Percentiles rank a stretch among this genome's conserved stretches.
These are phyloP conservation scores for Candida arabinofermentans DNA, from an alignment of 805 yeast species.

Conservation along the genomic window DNA sequence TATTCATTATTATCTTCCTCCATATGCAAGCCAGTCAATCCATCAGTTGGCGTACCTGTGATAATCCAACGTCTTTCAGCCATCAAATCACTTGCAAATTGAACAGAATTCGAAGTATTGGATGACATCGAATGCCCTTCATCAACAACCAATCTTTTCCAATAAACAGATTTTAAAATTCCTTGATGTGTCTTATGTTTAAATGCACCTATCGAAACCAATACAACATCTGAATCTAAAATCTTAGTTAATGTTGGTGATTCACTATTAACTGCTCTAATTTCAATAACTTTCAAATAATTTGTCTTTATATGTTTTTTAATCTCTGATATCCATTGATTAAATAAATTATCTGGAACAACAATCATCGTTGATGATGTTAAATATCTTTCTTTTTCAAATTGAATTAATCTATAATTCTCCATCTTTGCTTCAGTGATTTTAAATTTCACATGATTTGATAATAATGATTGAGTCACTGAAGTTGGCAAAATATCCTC, in stretches of 20 bases:
- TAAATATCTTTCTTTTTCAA: conserved; percentile 34
- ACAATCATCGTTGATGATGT: conserved; percentile 55
- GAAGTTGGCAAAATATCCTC: conserved; percentile 39
- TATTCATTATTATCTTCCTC: conserved; percentile 35
- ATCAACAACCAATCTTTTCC: conserved; percentile 72
- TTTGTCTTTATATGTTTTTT: conserved; percentile 46
- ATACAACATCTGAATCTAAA: conserved; percentile 46
- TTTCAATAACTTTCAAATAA: conserved; percentile 34
- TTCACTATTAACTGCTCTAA: conserved; percentile 15
- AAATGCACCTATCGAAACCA: conserved; percentile 46
- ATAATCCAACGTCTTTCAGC: conserved; percentile 72
- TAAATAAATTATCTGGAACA: conserved; percentile 62
- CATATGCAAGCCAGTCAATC: conserved; percentile 55
- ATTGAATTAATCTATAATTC: not conserved
- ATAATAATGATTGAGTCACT: conserved; percentile 33
- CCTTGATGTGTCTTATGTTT: conserved; percentile 35
- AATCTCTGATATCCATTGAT: conserved; percentile 62
- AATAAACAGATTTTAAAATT: conserved; percentile 42
- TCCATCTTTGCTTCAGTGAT: conserved; percentile 10
- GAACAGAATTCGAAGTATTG: conserved; percentile 45
- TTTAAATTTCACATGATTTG: conserved; percentile 44
- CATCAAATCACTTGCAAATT: conserved; percentile 42
- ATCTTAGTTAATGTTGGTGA: conserved; percentile 32
- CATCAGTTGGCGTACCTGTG: conserved; percentile 74
- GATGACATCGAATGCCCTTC: conserved; percentile 69